Conservation (phyloP, 2,329 filamentous ascomycete species). For the Fusarium avenaceum region DNA sequence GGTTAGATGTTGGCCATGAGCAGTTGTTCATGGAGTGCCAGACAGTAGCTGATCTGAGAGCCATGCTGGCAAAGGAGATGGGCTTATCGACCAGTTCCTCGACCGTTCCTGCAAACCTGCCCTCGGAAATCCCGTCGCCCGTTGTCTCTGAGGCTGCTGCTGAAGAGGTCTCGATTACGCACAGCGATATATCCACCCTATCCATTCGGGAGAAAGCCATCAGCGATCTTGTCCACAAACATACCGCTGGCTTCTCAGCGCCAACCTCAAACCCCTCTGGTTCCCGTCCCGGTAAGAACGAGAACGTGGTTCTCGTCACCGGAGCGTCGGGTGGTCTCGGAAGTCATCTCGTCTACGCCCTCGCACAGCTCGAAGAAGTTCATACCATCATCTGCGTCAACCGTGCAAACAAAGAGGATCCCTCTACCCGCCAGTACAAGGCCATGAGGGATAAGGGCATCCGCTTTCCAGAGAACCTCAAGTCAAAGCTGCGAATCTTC, state of each 20-base stretch:
- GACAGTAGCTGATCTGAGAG: slow-evolving; percentile 21
- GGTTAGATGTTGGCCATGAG: slow-evolving; percentile 24
- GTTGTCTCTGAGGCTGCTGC: background rate
- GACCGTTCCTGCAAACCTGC: background rate
- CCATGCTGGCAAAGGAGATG: slow-evolving; percentile 23
- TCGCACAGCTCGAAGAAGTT: slow-evolving; percentile 28
- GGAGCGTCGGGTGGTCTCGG: slow-evolving; percentile 24
- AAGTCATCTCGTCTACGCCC: slow-evolving; percentile 33
- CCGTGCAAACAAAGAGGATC: slow-evolving; percentile 16
- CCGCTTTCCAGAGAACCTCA: slow-evolving; percentile 19
- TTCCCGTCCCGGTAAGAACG: background rate
- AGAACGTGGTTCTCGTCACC: slow-evolving; percentile 17
- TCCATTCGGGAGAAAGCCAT: slow-evolving; percentile 6
- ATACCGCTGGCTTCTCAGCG: background rate
- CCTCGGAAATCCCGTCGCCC: background rate
- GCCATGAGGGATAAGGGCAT: slow-evolving; percentile 37
- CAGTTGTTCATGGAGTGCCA: slow-evolving; percentile 38
- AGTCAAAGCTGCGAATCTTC: slow-evolving; percentile 22
- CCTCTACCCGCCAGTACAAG: slow-evolving; percentile 9
- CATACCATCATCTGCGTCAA: slow-evolving; percentile 25
- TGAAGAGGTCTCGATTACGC: background rate
- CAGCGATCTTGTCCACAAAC: slow-evolving; percentile 23
- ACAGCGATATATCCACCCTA: slow-evolving; percentile 3
- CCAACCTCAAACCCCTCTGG: background rate
- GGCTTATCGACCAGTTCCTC: background rate